Conservation (phyloP, 2,329 filamentous ascomycete genomes). For the Blastomyces percursus region DNA sequence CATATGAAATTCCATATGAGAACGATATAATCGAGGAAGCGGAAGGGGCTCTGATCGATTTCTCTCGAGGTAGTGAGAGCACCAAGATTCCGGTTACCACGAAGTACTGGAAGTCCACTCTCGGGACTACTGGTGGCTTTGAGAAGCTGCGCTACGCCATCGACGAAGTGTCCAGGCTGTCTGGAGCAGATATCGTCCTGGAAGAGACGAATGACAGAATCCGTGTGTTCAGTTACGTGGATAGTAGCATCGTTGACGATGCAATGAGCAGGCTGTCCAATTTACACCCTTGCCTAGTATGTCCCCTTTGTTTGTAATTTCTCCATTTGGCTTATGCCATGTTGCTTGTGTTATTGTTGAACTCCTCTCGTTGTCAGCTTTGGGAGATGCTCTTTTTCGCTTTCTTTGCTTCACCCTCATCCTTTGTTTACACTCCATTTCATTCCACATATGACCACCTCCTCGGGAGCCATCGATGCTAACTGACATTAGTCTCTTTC, state of each 20-base stretch:
- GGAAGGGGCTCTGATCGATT: slow-evolving; percentile 8
- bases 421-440: neutral
- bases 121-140: slow-evolving; percentile 19
- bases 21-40: slow-evolving; percentile 15
- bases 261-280: slow-evolving; percentile 21
- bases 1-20: slow-evolving; percentile 10
- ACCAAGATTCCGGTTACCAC: slow-evolving; percentile 7
- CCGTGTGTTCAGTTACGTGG: slow-evolving; percentile 18
- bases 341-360: neutral
- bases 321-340: neutral
- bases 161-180: slow-evolving; percentile 17
- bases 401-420: neutral
- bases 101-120: slow-evolving; percentile 18
- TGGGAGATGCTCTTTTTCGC: neutral
- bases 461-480: slow-evolving; percentile 5
- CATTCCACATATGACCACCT: neutral
- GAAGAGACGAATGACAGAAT: slow-evolving; percentile 18
- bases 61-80: neutral
- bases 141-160: slow-evolving; percentile 16
- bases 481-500: slow-evolving; percentile 14
- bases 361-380: neutral
- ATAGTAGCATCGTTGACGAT: slow-evolving; percentile 16
- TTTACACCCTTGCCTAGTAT: slow-evolving; percentile 22
- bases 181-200: slow-evolving; percentile 20
- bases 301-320: slow-evolving; percentile 6